Evolutionary conservation across 345 rosid genomes (phyloP).

Genomic region (Salix udensis): DNA sequence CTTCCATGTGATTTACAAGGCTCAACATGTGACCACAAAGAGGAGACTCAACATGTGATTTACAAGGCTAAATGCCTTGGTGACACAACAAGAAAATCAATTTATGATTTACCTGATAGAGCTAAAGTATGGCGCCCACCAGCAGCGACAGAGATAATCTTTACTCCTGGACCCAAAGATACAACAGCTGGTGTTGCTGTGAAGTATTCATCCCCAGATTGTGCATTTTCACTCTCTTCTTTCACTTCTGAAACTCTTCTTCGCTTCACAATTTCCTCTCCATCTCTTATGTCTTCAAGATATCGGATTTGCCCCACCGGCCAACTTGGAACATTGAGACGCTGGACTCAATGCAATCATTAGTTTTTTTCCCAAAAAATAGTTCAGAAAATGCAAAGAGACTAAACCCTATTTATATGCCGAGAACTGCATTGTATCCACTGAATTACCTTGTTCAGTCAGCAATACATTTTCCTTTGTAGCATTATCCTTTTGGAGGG

Average conservation of each 20-base stretch:
- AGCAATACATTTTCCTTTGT: constrained; percentile 35
- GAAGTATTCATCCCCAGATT: constrained; percentile 55
- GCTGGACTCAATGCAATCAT: constrained; percentile 34
- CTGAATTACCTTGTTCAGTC: constrained; percentile 47
- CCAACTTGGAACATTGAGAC: constrained; percentile 34
- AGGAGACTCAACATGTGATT: constrained; percentile 29
- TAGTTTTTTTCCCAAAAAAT: neutral
- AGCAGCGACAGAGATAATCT: constrained; percentile 61
- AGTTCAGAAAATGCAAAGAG: neutral
- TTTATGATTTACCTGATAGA: constrained; percentile 66
- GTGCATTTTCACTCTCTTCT: constrained; percentile 44
- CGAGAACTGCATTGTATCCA: constrained; percentile 1
- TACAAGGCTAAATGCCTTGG: neutral
- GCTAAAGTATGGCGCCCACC: constrained; percentile 84
- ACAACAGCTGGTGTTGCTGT: constrained; percentile 48
- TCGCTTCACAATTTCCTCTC: constrained; percentile 58
- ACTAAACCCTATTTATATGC: neutral
- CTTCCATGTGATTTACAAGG: constrained; percentile 24
- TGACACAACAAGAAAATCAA: constrained; percentile 1
- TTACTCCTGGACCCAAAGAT: constrained; percentile 62
- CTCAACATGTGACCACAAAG: constrained; percentile 7
- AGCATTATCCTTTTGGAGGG: constrained; percentile 36
- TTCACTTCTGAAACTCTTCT: constrained; percentile 49
- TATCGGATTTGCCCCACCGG: constrained; percentile 26
- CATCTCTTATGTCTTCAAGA: constrained; percentile 33